Conservation (phyloP, 2,329 filamentous ascomycete species). For the Trichoderma oligosporum region DNA sequence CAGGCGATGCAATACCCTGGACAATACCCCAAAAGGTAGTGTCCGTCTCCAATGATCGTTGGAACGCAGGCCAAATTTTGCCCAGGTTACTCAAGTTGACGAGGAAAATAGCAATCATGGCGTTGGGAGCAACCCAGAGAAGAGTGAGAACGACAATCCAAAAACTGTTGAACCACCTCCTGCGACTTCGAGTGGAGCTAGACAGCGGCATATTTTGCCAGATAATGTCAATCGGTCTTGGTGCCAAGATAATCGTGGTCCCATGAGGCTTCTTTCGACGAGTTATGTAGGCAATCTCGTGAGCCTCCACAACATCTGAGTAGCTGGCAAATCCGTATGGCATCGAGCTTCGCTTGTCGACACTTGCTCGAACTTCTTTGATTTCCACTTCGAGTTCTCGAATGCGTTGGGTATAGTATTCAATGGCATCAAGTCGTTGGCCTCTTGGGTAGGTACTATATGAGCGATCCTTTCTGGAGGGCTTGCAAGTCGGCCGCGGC, state of each 20-base stretch:
- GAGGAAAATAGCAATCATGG: conserved; percentile 89
- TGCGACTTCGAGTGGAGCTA: conserved; percentile 64
- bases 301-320: conserved; percentile 80
- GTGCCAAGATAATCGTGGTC: conserved; percentile 72
- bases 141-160: conserved; percentile 80
- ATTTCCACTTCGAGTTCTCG: conserved; percentile 78
- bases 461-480: conserved; percentile 73
- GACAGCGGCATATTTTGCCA: conserved; percentile 87
- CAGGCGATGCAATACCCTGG: conserved; percentile 87
- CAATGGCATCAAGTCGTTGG: conserved; percentile 87
- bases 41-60: conserved; percentile 58
- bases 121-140: conserved; percentile 87
- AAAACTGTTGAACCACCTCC: conserved; percentile 72
- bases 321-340: conserved; percentile 94
- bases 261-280: conserved; percentile 78
- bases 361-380: conserved; percentile 71
- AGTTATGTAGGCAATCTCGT: conserved; percentile 77
- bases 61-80: conserved; percentile 73
- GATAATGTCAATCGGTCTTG: conserved; percentile 85
- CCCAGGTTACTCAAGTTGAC: conserved; percentile 81
- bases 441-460: conserved; percentile 60
- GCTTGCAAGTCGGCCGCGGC: conserved; percentile 71
- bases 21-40: conserved; percentile 75
- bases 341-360: conserved; percentile 86
- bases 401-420: conserved; percentile 85